A percentile compares a stretch with the other conserved stretches of the same genome.
Conservation (phyloP, 2,329 filamentous ascomycete species). For the Aspergillus jensenii region DNA sequence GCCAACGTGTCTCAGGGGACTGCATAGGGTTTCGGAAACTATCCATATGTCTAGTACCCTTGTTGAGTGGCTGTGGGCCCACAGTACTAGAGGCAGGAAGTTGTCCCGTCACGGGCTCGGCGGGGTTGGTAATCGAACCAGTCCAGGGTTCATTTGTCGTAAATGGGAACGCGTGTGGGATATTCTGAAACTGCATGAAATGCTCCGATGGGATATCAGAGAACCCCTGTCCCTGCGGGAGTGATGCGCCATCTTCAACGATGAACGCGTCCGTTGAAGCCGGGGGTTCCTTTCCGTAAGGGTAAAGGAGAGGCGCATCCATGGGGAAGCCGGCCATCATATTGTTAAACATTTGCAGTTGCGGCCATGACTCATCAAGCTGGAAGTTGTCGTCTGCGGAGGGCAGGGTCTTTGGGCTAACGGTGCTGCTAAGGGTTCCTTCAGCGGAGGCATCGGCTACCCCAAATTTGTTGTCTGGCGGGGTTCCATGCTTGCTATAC, state of each 20-base stretch:
- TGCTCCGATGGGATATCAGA: conserved; percentile 31
- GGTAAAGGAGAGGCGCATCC: conserved; percentile 33
- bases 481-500: conserved; percentile 33
- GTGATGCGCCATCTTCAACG: conserved; percentile 35
- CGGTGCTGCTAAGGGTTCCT: conserved; percentile 34
- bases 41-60: conserved; percentile 19
- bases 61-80: conserved; percentile 22
- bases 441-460: conserved; percentile 29
- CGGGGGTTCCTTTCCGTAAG: conserved; percentile 31
- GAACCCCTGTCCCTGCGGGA: conserved; percentile 28
- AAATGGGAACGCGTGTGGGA: conserved; percentile 30
- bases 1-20: conserved; percentile 36
- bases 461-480: conserved; percentile 34
- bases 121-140: conserved; percentile 17
- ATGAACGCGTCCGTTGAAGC: conserved; percentile 33
- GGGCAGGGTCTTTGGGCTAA: conserved; percentile 38
- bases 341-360: conserved; percentile 37
- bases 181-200: conserved; percentile 31
- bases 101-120: conserved; percentile 8
- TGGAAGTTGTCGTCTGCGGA: conserved; percentile 40
- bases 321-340: conserved; percentile 32
- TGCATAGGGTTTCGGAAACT: conserved; percentile 27
- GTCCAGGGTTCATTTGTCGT: conserved; percentile 29
- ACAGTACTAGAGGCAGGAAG: conserved; percentile 15
- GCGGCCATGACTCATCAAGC: conserved; percentile 38